phyloP scores from a whole-genome alignment of 2,329 filamentous ascomycete genomes.

The Cladorrhinum sp. region DNA sequence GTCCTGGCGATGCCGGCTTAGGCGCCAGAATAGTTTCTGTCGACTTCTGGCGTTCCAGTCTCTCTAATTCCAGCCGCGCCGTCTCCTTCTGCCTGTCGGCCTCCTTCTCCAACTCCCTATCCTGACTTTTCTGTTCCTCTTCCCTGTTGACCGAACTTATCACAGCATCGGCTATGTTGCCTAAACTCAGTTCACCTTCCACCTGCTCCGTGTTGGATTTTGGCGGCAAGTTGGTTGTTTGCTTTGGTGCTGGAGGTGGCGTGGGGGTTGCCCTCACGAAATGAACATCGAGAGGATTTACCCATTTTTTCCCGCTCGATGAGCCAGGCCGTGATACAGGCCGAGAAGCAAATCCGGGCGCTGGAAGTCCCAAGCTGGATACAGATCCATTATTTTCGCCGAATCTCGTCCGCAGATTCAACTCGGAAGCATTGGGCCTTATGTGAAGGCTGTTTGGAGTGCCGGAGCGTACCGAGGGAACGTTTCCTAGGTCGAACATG shows the following conservation, averaged over 20 bases:
- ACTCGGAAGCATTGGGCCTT: slow-evolving; percentile 38
- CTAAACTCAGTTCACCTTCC: slow-evolving; percentile 31
- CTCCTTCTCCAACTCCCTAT: slow-evolving; percentile 20
- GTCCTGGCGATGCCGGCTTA: slow-evolving; percentile 8
- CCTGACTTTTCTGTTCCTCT: slow-evolving; percentile 22
- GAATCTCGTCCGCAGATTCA: slow-evolving; percentile 38
- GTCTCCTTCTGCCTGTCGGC: slow-evolving; percentile 27
- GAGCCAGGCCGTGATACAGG: slow-evolving; percentile 34
- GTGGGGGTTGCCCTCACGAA: slow-evolving; percentile 34
- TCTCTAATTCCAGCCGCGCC: slow-evolving; percentile 26
- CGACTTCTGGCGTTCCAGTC: slow-evolving; percentile 23
- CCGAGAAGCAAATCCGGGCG: slow-evolving; percentile 32
- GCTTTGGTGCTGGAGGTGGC: slow-evolving; percentile 39
- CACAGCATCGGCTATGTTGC: slow-evolving; percentile 30
- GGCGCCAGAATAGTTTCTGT: slow-evolving; percentile 17
- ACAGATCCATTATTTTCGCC: slow-evolving; percentile 33
- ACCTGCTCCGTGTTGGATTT: slow-evolving; percentile 23
- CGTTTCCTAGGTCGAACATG: slow-evolving; percentile 42
- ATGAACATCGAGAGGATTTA: slow-evolving; percentile 49
- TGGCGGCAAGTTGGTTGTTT: slow-evolving; percentile 37
- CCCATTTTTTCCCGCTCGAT: slow-evolving; percentile 37
- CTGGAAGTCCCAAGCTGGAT: slow-evolving; percentile 28
- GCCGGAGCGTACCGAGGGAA: slow-evolving; percentile 15
- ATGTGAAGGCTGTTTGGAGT: slow-evolving; percentile 29
- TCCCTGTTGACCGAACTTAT: slow-evolving; percentile 27